Conservation (phyloP, 768 basidiomycete species). For the Leccinum disarticulatum region DNA sequence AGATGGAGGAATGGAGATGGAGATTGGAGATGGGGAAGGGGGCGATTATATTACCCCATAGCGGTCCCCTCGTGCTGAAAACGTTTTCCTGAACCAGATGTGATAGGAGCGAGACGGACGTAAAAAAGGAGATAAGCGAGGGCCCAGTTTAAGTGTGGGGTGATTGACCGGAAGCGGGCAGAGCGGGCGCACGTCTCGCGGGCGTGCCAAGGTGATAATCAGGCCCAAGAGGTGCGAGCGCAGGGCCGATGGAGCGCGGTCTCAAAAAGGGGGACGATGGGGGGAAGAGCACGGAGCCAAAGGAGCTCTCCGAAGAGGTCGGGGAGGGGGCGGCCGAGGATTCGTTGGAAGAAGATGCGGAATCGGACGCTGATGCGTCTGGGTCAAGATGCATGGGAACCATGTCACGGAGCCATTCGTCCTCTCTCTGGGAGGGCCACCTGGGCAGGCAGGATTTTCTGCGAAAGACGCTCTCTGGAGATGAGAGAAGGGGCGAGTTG, state of each 20-base stretch:
- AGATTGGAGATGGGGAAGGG: background rate
- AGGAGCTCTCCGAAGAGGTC: conserved; percentile 24
- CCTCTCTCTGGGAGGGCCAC: conserved; percentile 49
- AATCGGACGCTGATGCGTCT: conserved; percentile 14
- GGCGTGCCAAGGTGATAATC: background rate
- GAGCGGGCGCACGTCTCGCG: conserved; percentile 1
- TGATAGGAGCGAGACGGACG: conserved; percentile 11
- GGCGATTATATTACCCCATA: background rate
- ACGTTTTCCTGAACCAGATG: conserved; percentile 17
- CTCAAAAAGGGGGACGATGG: conserved; percentile 23
- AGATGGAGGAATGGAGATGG: background rate
- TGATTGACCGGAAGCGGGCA: conserved; percentile 9
- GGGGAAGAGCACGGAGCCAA: conserved; percentile 8
- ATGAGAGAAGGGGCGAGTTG: conserved; percentile 53
- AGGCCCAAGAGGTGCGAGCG: background rate
- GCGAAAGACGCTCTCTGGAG: conserved; percentile 50
- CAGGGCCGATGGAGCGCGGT: conserved; percentile 22
- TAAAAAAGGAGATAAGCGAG: conserved; percentile 22
- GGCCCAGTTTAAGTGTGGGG: conserved; percentile 11
- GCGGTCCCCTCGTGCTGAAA: conserved; percentile 23
- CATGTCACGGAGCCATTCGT: conserved; percentile 66
- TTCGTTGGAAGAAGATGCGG: conserved; percentile 6
- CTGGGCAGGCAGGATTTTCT: conserved; percentile 34
- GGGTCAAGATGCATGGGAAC: conserved; percentile 39
- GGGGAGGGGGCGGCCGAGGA: conserved; percentile 16